phyloP scores from a whole-genome alignment of 2,329 filamentous ascomycete genomes.

The Aureobasidium pullulans region DNA sequence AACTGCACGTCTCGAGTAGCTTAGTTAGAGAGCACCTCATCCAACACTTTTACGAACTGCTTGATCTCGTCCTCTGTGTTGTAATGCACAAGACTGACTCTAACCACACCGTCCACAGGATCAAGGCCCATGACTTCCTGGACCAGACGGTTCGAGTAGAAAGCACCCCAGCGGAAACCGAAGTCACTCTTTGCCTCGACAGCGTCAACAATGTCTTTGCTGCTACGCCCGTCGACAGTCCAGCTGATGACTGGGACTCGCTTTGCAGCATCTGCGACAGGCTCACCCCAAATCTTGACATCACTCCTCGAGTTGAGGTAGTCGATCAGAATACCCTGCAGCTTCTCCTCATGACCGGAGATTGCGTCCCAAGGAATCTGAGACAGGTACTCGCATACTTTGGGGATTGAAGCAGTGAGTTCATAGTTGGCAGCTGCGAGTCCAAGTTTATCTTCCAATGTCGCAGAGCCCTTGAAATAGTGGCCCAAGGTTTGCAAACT shows the following conservation, averaged over 20 bases:
- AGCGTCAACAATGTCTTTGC: conserved; percentile 52
- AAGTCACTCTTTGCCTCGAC: conserved; percentile 53
- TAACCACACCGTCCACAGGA: conserved; percentile 54
- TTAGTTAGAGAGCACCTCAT: conserved; percentile 33
- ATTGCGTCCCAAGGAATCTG: conserved; percentile 44
- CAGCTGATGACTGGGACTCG: conserved; percentile 64
- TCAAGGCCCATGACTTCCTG: conserved; percentile 51
- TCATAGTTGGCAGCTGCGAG: conserved; percentile 67
- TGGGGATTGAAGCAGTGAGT: conserved; percentile 54
- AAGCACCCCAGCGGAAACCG: conserved; percentile 60
- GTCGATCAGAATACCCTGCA: conserved; percentile 53
- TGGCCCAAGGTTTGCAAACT: conserved; percentile 54
- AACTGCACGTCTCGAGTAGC: background rate
- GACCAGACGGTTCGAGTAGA: conserved; percentile 59
- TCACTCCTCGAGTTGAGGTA: conserved; percentile 50
- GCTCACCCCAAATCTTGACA: conserved; percentile 53
- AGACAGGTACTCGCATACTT: conserved; percentile 49
- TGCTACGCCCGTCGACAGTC: conserved; percentile 49
- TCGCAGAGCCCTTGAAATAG: conserved; percentile 55
- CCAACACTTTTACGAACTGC: conserved; percentile 45
- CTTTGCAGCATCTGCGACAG: conserved; percentile 37
- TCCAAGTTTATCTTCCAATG: conserved; percentile 59
- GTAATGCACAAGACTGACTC: conserved; percentile 68
- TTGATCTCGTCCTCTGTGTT: conserved; percentile 52
- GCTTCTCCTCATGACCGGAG: conserved; percentile 50